Percentiles rank a stretch among this genome's conserved stretches.
Evolutionary conservation across 2,329 filamentous ascomycete species (phyloP).

Genomic region (Curvularia hawaiiensis): DNA sequence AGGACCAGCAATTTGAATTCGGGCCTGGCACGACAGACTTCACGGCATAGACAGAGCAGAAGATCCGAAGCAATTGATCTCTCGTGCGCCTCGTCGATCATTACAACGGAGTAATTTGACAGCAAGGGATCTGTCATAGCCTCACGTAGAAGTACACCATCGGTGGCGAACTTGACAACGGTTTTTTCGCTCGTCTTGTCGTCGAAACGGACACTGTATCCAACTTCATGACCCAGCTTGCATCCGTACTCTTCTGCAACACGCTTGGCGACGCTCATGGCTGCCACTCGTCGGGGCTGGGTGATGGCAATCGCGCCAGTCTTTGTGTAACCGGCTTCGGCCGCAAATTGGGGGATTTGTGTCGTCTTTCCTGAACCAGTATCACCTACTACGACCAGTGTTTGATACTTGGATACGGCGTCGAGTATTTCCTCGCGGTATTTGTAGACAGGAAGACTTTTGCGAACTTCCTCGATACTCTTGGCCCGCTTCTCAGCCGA

Average conservation of each 20-base stretch:
- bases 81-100: constrained; percentile 98
- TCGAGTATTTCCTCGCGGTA: constrained; percentile 84
- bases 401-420: constrained; percentile 85
- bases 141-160: constrained; percentile 92
- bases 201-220: constrained; percentile 94
- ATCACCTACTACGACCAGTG: constrained; percentile 91
- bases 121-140: constrained; percentile 89
- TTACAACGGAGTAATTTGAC: constrained; percentile 80
- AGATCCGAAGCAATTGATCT: constrained; percentile 91
- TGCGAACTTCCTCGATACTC: constrained; percentile 89
- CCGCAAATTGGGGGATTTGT: constrained; percentile 89
- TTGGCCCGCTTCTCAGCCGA: constrained; percentile 87
- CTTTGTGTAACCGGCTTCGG: constrained; percentile 66
- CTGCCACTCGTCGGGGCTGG: constrained; percentile 91
- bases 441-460: constrained; percentile 74
- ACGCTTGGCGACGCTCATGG: constrained; percentile 96
- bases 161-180: constrained; percentile 93
- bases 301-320: constrained; percentile 86
- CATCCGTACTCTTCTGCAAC: constrained; percentile 91
- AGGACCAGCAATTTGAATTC: constrained; percentile 92
- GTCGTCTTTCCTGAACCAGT: constrained; percentile 97
- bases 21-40: constrained; percentile 79
- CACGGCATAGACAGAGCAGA: constrained; percentile 83
- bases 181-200: constrained; percentile 87
- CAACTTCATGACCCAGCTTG: constrained; percentile 87